Conservation (phyloP, 163 green algal genomes). For the Picocystis sp. region DNA sequence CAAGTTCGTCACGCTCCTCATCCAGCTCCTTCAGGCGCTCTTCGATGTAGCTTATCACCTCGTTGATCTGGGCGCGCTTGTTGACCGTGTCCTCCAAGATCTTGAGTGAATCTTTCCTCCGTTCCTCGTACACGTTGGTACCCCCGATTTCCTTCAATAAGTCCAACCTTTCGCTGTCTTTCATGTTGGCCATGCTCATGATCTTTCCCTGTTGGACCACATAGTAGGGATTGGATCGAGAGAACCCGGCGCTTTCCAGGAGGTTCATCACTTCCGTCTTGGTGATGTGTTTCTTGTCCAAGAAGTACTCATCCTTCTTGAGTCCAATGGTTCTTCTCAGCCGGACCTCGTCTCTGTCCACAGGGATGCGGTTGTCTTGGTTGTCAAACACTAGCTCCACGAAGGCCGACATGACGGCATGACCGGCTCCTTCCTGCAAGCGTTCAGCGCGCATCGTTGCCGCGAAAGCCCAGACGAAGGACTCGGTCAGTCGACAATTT, state of each 20-base stretch:
- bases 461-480: neutral
- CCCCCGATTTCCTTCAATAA: constrained; percentile 96
- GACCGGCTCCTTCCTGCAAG: constrained; percentile 76
- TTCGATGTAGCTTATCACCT: constrained; percentile 49
- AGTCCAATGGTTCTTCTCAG: constrained; percentile 69
- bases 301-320: constrained; percentile 91
- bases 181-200: constrained; percentile 60
- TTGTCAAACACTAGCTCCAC: constrained; percentile 99
- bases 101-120: constrained; percentile 59
- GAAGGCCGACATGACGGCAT: constrained; percentile 68
- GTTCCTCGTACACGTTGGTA: constrained; percentile 82
- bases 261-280: constrained; percentile 87
- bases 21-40: constrained; percentile 70
- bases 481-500: neutral
- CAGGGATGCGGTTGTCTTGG: constrained; percentile 71
- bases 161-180: constrained; percentile 71
- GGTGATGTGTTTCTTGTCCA: constrained; percentile 86
- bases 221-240: constrained; percentile 91
- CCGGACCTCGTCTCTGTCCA: constrained; percentile 78
- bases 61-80: constrained; percentile 32
- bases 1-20: constrained; percentile 71
- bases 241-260: constrained; percentile 90
- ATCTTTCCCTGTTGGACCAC: constrained; percentile 95
- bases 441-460: neutral
- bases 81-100: constrained; percentile 74